These are phyloP conservation scores for Taphrina betulina DNA, from an alignment of 1,139 yeast genomes.

Conservation along the genomic window DNA sequence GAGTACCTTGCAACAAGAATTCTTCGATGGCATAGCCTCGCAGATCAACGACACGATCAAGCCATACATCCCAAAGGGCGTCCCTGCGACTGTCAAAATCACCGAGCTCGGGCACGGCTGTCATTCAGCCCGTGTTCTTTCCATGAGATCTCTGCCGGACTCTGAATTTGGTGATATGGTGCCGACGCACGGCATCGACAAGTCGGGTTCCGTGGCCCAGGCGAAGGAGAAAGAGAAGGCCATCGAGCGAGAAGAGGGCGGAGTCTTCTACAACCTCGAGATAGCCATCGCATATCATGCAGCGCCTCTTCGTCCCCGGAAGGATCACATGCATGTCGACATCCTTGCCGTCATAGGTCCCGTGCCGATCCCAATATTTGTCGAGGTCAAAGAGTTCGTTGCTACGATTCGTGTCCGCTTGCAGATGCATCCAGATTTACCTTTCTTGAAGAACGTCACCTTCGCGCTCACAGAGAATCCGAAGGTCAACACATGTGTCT, in stretches of 20 bases:
- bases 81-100: constrained; percentile 20
- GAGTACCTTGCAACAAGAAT: constrained; percentile 23
- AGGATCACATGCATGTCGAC: constrained; percentile 29
- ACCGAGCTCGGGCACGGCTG: constrained; percentile 27
- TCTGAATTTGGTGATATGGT: constrained; percentile 30
- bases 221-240: constrained; percentile 29
- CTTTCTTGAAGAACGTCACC: constrained; percentile 26
- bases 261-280: constrained; percentile 30
- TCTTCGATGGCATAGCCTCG: constrained; percentile 19
- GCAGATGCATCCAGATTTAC: constrained; percentile 30
- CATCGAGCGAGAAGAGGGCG: constrained; percentile 28
- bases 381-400: constrained; percentile 31
- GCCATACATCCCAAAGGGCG: constrained; percentile 23
- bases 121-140: constrained; percentile 25
- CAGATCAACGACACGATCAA: constrained; percentile 27
- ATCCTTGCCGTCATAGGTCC: constrained; percentile 20
- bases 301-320: constrained; percentile 8
- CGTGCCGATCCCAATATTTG: constrained; percentile 28
- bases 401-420: constrained; percentile 28
- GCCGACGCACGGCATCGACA: constrained; percentile 27
- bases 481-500: constrained; percentile 20
- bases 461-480: constrained; percentile 29
- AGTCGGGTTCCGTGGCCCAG: constrained; percentile 16
- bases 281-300: constrained; percentile 31
- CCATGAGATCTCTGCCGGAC: constrained; percentile 32